Base-by-base conservation (phyloP, 495 filamentous ascomycete genomes). In the Aspergillus cristatus region DNA sequence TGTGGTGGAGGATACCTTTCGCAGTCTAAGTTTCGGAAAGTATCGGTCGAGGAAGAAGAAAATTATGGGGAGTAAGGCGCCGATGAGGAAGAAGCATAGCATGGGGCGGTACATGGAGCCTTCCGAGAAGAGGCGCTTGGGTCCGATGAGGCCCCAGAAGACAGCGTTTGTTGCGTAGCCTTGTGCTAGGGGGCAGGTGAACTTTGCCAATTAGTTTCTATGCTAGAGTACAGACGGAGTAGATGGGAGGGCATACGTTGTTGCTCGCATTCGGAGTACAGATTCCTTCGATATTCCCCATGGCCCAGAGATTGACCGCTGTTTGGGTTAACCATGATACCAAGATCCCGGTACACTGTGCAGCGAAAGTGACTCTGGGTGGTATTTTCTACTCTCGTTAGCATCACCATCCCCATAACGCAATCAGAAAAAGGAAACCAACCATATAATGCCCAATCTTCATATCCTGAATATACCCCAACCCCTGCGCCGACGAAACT, bases 341-440 rank as follows among this genome's bases (percentile, higher is more conserved):
- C 11, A 70, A 71, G 0, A 70, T 75, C 13, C 71, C 68, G 14
- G 76, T 67, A 2, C 75, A 67, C 46, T 79, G 74, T 6, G 70
- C 70, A 53, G 68, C 63, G 55, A 79, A 79, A 65, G 76, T 72
- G 2, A 70, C 71, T n/a, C 73, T 54, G 0, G 74, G 75, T 6
- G 75, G 73, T 6, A 75, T 68, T 50, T 78, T 78, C 34, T 36
- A 15, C 7, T 18, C 10, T 20, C n/a, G 6, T 36, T 17, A 34
- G 32, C 18, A 34, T n/a, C n/a, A n/a, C n/a, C n/a, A 12, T 4
- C 15, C 32, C 7, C 18, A 18, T 16, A 34, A 24, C 13, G 3
- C 28, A n/a, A 14, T 26, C 11, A 26, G 28, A 14, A 11, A 12
- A 11, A 17, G 15, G 15, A 22, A 36, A 36, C 17, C 10, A 24